Evolutionary conservation across 2,329 filamentous ascomycete species (phyloP), one percentile per base, ranked within the genome.

Genomic region (Arthrobotrys megalospora): DNA sequence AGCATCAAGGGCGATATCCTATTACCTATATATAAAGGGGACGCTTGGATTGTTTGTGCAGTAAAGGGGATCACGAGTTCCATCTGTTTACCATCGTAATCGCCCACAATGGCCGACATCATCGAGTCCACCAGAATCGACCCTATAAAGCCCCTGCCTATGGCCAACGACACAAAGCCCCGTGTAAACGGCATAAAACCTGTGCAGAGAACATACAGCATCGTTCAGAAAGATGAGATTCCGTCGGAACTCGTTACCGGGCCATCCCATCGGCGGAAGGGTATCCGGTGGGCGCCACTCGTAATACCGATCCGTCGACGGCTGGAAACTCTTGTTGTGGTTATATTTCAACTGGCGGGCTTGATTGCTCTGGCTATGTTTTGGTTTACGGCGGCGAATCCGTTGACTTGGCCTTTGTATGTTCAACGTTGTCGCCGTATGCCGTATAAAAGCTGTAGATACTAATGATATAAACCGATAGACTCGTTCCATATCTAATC

Each of bases 361-460:
- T 88, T 89, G n/a, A 85, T 89, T 24, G 88, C 89, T 81, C 88
- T 97, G 4, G 92, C 93, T 4, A 84, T 91, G 73, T 98, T 98
- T 87, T 97, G 97, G 86, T 92, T 96, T 83, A 89, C 94, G 38
- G 97, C 94, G 85, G 92, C 93, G 70, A 94, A 97, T 71, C 96
- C 96, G 0, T 86, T 98, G n/a, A 90, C 91, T 58, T 99, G 96
- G 96, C 95, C 95, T 1, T 85, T 91, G 34, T 84, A 91, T 19
- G 82, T 91, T 6, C 90, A 69, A 5, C 76, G 78, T 55, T 73
- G 79, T n/a, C 41, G 52, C 34, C 48, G 16, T n/a, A 65, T 47
- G 7, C 55, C 10, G 21, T 52, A 62, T 19, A 16, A 34, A 12
- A 16, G 14, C 16, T 28, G 38, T 47, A 53, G 12, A 45, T 21